phyloP scores from a whole-genome alignment of 2,329 filamentous ascomycete species.

The Davidsoniella neocaledoniae region DNA sequence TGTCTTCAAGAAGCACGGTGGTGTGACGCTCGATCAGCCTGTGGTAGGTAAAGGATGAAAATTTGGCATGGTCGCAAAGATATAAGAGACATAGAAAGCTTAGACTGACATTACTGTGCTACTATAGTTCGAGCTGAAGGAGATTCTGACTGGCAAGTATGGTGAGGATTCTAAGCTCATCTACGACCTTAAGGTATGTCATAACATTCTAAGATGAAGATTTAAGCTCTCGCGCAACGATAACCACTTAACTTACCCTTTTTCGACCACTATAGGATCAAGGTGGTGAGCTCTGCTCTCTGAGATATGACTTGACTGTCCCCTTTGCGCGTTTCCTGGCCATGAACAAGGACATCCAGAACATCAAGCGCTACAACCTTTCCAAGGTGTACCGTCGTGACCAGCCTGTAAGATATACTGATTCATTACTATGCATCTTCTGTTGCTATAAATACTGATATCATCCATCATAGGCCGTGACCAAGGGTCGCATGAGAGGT shows the following conservation, averaged over 20 bases:
- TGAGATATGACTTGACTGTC: constrained; percentile 77
- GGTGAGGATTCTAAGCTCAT: constrained; percentile 87
- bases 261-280: constrained; percentile 48
- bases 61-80: background rate
- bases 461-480: constrained; percentile 53
- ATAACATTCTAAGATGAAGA: background rate
- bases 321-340: constrained; percentile 85
- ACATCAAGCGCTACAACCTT: constrained; percentile 88
- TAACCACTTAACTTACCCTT: background rate
- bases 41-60: constrained; percentile 25
- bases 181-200: constrained; percentile 39
- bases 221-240: background rate
- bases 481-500: constrained; percentile 69
- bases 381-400: constrained; percentile 55
- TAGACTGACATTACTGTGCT: background rate
- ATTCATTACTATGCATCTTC: too few relatives aligned
- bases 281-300: constrained; percentile 56
- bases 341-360: constrained; percentile 69
- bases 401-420: constrained; percentile 19
- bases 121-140: constrained; percentile 55
- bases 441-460: background rate
- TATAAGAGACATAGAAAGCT: background rate
- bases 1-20: constrained; percentile 73
- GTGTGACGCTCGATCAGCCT: constrained; percentile 60
- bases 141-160: constrained; percentile 79